Base-by-base conservation (phyloP, 2,329 filamentous ascomycete genomes). In the Xylaria digitata region DNA sequence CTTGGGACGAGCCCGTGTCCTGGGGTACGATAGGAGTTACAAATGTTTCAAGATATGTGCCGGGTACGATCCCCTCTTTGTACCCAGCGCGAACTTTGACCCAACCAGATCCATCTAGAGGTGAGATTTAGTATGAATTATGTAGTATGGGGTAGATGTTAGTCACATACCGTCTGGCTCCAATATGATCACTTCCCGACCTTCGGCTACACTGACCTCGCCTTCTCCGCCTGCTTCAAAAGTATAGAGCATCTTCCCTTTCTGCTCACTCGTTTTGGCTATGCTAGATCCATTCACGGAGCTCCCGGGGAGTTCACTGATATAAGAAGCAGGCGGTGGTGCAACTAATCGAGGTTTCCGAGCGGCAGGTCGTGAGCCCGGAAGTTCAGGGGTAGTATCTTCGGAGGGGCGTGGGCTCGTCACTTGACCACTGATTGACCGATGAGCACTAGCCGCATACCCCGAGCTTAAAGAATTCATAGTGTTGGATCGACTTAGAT, bases 381-480 rank as follows among this genome's bases (percentile, higher is more conserved):
- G 84, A 56, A 75, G 75, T 5, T 79, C 79, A 1, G 86, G 78
- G 45, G 77, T 76, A 21, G 83, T 77, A 54, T 89, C 85, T 17
- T 88, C 85, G 0, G 81, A 79, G 2, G 86, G 80, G 62, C 83
- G 81, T 23, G 79, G 81, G 17, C 66, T 71, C 26, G 66, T 34
- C 54, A 73, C 79, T 70, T 78, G 83, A 11, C 89, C 91, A 1
- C 92, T 90, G 63, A 94, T 84, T 3, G 93, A 95, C 63, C 93
- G 86, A 65, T 92, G 88, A 1, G 92, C 92, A 75, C 90, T 93
- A 17, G 90, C 89, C 2, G 92, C 91, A 76, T 95, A 97, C 11
- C 93, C 94, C 0, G 94, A 97, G 78, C 92, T 96, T 32, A 97
- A 81, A 0, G 93, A 97, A 72, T 90, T 96, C 85, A 97, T 93